phyloP scores from a whole-genome alignment of 306 rosid species.

The Begonia masoniana region DNA sequence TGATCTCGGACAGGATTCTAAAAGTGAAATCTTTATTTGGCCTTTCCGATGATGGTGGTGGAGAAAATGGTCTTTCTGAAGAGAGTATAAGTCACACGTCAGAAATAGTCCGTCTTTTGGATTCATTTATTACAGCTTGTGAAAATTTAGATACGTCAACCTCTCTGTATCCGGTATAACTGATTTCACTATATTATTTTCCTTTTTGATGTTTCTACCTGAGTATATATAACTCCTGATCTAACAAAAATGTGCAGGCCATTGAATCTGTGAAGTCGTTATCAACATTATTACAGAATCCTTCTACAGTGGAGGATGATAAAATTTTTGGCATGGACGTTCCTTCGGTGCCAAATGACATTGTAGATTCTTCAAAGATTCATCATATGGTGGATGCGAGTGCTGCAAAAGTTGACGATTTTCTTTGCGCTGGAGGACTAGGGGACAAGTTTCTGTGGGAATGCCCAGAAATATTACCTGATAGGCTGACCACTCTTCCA shows the following conservation, averaged over 20 bases:
- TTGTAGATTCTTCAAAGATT: constrained; percentile 31
- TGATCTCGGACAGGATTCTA: constrained; percentile 55
- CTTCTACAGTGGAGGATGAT: constrained; percentile 29
- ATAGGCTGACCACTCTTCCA: constrained; percentile 48
- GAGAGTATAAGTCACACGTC: constrained; percentile 45
- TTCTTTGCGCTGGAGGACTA: constrained; percentile 42
- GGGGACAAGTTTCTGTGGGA: constrained; percentile 84
- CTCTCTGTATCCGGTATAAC: constrained; percentile 45
- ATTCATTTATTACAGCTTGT: constrained; percentile 35
- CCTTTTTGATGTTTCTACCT: constrained; percentile 1
- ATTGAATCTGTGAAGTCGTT: constrained; percentile 45
- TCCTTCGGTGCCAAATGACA: constrained; percentile 29
- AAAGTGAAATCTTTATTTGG: constrained; percentile 74
- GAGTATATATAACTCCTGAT: constrained; percentile 16
- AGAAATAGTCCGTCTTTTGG: constrained; percentile 41
- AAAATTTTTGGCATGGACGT: constrained; percentile 16
- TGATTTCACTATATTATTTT: constrained; percentile 4
- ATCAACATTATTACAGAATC: constrained; percentile 50
- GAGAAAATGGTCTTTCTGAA: constrained; percentile 40
- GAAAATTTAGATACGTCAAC: constrained; percentile 34
- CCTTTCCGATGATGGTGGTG: constrained; percentile 38
- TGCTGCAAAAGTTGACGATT: constrained; percentile 49
- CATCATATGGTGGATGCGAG: constrained; percentile 36
- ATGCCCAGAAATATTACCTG: constrained; percentile 89
- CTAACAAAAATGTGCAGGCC: constrained; percentile 39